Conservation (phyloP, 352 stramenopile species). For the Phytophthora brassicae region DNA sequence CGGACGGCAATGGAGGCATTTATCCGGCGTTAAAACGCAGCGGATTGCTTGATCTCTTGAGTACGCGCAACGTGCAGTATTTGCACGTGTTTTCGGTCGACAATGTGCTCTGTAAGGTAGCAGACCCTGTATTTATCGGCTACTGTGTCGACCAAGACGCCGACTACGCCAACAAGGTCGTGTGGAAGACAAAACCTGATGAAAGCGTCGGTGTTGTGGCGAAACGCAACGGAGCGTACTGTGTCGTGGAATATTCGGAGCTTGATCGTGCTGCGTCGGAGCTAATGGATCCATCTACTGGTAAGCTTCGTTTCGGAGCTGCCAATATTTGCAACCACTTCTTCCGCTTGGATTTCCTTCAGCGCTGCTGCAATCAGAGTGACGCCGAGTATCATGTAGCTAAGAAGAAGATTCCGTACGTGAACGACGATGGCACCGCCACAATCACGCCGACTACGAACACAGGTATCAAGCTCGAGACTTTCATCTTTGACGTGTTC, state of each 20-base stretch:
- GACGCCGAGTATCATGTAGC: constrained; percentile 96
- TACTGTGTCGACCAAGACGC: constrained; percentile 93
- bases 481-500: constrained; percentile 99
- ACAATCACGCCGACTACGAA: constrained; percentile 84
- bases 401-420: constrained; percentile 97
- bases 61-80: constrained; percentile 87
- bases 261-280: constrained; percentile 81
- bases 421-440: constrained; percentile 76
- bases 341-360: constrained; percentile 82
- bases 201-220: constrained; percentile 94
- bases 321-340: constrained; percentile 99
- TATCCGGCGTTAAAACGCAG: constrained; percentile 93
- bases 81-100: constrained; percentile 98
- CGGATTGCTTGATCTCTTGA: constrained; percentile 89
- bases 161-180: constrained; percentile 97
- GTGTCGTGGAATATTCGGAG: constrained; percentile 98
- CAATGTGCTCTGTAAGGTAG: constrained; percentile 96
- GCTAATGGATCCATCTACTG: constrained; percentile 58
- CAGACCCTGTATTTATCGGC: constrained; percentile 96
- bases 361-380: constrained; percentile 88
- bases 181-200: constrained; percentile 92
- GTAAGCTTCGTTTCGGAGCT: constrained; percentile 92
- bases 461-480: constrained; percentile 98
- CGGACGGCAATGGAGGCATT: constrained; percentile 98
- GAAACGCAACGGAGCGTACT: constrained; percentile 78